phyloP scores from a whole-genome alignment of 2,329 filamentous ascomycete genomes.

The Exophiala calicioides region DNA sequence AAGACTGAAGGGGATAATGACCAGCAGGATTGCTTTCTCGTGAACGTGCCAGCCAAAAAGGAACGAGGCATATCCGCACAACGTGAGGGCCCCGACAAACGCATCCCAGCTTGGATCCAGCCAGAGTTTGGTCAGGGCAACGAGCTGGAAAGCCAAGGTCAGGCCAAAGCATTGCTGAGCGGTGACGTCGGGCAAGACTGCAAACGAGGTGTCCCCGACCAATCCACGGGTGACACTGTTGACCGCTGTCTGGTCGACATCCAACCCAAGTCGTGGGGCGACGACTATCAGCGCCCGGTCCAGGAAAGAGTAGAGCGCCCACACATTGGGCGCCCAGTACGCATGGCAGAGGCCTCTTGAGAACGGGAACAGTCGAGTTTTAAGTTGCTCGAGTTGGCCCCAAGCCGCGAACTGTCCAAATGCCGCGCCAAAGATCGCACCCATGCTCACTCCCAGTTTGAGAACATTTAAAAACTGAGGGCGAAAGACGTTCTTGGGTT shows the following conservation, averaged over 20 bases:
- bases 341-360: constrained; percentile 91
- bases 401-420: constrained; percentile 85
- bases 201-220: constrained; percentile 91
- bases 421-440: constrained; percentile 71
- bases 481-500: constrained; percentile 68
- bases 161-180: constrained; percentile 77
- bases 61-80: constrained; percentile 95
- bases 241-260: constrained; percentile 71
- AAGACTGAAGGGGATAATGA: constrained; percentile 93
- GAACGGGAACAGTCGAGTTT: constrained; percentile 88
- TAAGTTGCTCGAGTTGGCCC: constrained; percentile 80
- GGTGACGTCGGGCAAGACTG: constrained; percentile 83
- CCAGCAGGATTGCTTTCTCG: constrained; percentile 91
- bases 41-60: constrained; percentile 98
- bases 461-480: constrained; percentile 71
- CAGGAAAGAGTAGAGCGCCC: constrained; percentile 92
- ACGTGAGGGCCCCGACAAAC: constrained; percentile 84
- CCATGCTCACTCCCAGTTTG: constrained; percentile 76
- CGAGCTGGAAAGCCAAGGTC: constrained; percentile 77
- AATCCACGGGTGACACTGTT: constrained; percentile 89
- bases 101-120: constrained; percentile 77
- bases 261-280: constrained; percentile 75
- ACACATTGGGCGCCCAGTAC: constrained; percentile 97
- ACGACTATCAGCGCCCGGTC: constrained; percentile 83
- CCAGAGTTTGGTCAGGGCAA: constrained; percentile 81